These are phyloP conservation scores for Taiozyma onychis DNA, from an alignment of 1,139 yeast genomes.

Conservation along the genomic window DNA sequence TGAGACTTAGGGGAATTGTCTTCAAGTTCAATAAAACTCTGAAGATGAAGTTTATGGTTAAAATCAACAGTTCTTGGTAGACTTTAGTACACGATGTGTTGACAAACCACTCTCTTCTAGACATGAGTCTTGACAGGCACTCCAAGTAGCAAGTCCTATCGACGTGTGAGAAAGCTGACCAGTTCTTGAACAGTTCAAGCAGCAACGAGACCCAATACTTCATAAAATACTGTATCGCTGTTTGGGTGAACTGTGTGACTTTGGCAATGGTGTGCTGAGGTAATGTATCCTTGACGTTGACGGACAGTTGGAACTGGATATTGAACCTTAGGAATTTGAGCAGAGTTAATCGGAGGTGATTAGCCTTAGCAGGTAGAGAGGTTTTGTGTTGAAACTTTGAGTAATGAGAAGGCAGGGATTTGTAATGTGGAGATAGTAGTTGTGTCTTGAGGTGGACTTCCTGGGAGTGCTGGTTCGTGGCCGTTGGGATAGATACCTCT, in stretches of 20 bases:
- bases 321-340: conserved; percentile 54
- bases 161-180: conserved; percentile 34
- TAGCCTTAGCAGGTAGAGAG: conserved; percentile 50
- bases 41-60: conserved; percentile 50
- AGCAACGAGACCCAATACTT: conserved; percentile 17
- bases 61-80: conserved; percentile 35
- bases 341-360: conserved; percentile 59
- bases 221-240: conserved; percentile 26
- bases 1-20: conserved; percentile 49
- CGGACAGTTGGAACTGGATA: conserved; percentile 18
- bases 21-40: conserved; percentile 44
- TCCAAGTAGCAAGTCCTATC: conserved; percentile 74
- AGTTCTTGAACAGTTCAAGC: conserved; percentile 13
- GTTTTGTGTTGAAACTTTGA: conserved; percentile 46
- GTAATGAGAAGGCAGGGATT: conserved; percentile 12
- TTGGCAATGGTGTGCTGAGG: conserved; percentile 2
- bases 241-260: conserved; percentile 27
- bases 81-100: conserved; percentile 13
- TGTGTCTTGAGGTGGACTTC: conserved; percentile 6
- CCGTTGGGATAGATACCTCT: neutral
- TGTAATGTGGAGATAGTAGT: conserved; percentile 11
- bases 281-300: conserved; percentile 16
- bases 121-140: conserved; percentile 59
- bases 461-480: conserved; percentile 5
- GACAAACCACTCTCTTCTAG: conserved; percentile 59